phyloP scores from a whole-genome alignment of 331 rosid species.

The Cucumis variabilis region DNA sequence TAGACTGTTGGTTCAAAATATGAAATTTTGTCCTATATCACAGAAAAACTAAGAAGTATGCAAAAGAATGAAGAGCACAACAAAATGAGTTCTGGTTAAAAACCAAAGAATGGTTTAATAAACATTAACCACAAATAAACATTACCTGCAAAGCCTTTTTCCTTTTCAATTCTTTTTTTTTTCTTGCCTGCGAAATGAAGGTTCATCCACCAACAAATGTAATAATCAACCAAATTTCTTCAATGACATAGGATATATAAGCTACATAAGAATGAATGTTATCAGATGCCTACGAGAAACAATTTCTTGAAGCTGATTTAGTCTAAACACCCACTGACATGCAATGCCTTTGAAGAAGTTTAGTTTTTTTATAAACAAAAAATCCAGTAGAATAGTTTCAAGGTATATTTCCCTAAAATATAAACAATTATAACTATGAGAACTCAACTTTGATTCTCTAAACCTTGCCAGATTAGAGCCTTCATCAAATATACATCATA shows the following conservation, averaged over 20 bases:
- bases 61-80: background rate
- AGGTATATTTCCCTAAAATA: background rate
- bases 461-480: too few relatives aligned
- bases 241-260: background rate
- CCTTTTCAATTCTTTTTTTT: too few relatives aligned
- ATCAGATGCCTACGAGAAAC: background rate
- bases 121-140: background rate
- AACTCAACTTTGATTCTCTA: background rate
- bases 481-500: too few relatives aligned
- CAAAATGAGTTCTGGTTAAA: background rate
- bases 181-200: slow-evolving; percentile 70
- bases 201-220: background rate
- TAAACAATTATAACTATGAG: background rate
- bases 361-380: background rate
- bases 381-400: background rate
- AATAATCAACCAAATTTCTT: background rate
- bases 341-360: background rate
- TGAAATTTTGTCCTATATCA: background rate
- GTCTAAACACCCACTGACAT: background rate
- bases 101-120: background rate
- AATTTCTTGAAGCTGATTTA: background rate
- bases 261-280: background rate
- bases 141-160: too few relatives aligned
- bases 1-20: background rate
- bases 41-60: background rate